Evolutionary conservation across 768 basidiomycete genomes (phyloP).

Genomic region (Amanita fuliginea): DNA sequence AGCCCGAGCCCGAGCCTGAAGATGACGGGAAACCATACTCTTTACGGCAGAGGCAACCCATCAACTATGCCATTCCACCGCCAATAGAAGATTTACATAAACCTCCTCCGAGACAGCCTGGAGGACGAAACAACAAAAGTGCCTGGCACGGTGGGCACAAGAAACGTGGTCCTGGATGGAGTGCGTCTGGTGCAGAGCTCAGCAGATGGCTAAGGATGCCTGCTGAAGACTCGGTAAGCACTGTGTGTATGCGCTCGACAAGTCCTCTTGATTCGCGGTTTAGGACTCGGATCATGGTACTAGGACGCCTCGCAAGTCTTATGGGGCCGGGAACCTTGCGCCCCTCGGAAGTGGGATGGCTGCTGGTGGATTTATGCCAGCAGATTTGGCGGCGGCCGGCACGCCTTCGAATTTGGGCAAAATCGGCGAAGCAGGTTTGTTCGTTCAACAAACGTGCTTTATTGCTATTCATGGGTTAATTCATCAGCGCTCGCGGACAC

Average conservation of each 20-base stretch:
- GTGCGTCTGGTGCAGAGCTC: conserved; percentile 67
- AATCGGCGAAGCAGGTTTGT: conserved; percentile 64
- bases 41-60: conserved; percentile 51
- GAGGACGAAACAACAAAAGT: conserved; percentile 18
- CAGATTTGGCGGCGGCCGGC: conserved; percentile 60
- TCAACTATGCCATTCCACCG: conserved; percentile 78
- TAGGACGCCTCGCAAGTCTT: conserved; percentile 60
- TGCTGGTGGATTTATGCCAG: conserved; percentile 46
- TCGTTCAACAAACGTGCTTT: conserved; percentile 7
- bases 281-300: conserved; percentile 67
- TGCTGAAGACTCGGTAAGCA: conserved; percentile 58
- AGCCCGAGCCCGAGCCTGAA: conserved; percentile 35
- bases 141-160: conserved; percentile 24
- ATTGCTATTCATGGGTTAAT: conserved; percentile 10
- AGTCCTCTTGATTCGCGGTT: neutral
- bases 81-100: conserved; percentile 61
- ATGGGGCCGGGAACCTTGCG: conserved; percentile 29
- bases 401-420: conserved; percentile 83
- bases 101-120: conserved; percentile 27
- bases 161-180: conserved; percentile 57
- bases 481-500: conserved; percentile 77
- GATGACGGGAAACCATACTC: conserved; percentile 52
- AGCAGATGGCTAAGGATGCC: conserved; percentile 69
- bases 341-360: conserved; percentile 46
- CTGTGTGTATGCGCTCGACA: neutral